Conservation (phyloP, 371 early-diverging fungal genomes). For the Smittium culicis region DNA sequence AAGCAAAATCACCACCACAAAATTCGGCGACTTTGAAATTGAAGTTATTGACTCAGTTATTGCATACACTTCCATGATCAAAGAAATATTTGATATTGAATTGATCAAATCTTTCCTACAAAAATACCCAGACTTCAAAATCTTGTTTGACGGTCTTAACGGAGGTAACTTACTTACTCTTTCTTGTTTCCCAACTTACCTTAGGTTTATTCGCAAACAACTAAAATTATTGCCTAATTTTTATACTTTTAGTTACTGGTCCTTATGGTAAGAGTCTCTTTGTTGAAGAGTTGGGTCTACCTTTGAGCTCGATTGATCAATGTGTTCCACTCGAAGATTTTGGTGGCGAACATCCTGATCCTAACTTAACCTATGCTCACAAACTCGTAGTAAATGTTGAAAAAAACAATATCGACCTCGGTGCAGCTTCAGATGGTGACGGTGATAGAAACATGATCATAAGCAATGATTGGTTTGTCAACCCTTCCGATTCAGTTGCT, state of each 20-base stretch:
- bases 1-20: constrained; percentile 44
- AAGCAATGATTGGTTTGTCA: constrained; percentile 82
- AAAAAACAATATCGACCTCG: constrained; percentile 64
- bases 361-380: constrained; percentile 94
- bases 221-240: too few relatives aligned
- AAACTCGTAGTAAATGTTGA: constrained; percentile 81
- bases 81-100: constrained; percentile 80
- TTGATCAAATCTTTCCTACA: constrained; percentile 62
- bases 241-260: constrained; percentile 64
- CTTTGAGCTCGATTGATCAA: constrained; percentile 67
- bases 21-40: constrained; percentile 44
- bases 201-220: too few relatives aligned
- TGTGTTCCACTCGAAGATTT: constrained; percentile 73
- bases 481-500: constrained; percentile 94
- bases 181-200: too few relatives aligned
- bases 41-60: constrained; percentile 80
- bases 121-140: constrained; percentile 49
- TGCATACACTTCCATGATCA: constrained; percentile 78
- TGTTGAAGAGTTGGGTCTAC: constrained; percentile 76
- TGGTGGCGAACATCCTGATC: constrained; percentile 93
- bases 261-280: constrained; percentile 80
- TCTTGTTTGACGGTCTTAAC: constrained; percentile 92
- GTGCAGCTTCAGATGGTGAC: constrained; percentile 89
- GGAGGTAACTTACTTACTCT: constrained; percentile 44
- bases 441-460: constrained; percentile 96